Conservation (phyloP, 192 early-diverging fungal species). For the Backusella morwellensis region DNA sequence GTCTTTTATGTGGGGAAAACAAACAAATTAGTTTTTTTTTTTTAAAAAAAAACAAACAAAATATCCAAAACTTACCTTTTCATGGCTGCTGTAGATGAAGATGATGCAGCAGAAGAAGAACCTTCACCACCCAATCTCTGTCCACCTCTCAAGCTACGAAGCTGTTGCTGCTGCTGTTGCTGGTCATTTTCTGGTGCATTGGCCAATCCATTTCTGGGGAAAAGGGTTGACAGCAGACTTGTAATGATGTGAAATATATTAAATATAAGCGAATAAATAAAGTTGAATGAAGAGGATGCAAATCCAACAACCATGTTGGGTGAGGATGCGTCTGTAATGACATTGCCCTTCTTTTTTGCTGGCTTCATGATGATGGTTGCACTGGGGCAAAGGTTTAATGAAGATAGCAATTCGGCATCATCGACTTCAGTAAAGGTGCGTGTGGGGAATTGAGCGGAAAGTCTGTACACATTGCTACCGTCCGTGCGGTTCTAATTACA, state of each 20-base stretch:
- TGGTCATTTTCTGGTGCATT: not conserved
- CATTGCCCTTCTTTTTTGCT: constrained; percentile 5
- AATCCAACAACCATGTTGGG: constrained; percentile 5
- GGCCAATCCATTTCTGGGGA: not conserved
- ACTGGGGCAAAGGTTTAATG: constrained; percentile 26
- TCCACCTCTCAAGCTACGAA: not conserved
- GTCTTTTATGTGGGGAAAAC: not conserved
- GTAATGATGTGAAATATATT: constrained; percentile 6
- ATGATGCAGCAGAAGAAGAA: not conserved
- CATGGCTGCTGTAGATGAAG: not conserved
- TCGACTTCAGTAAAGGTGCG: constrained; percentile 31
- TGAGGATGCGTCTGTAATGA: not conserved
- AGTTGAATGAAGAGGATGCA: constrained; percentile 15
- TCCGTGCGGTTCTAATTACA: constrained; percentile 31
- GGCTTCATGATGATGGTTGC: constrained; percentile 39
- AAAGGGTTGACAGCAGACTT: not conserved
- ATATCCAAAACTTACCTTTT: constrained; percentile 1
- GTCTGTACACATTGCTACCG: constrained; percentile 27
- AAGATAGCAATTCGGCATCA: constrained; percentile 6
- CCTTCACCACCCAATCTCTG: constrained; percentile 17
- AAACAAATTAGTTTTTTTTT: not conserved
- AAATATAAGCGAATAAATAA: constrained; percentile 18
- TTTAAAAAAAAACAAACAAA: too few relatives aligned
- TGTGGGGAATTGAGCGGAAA: constrained; percentile 33
- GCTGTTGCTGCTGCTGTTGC: not conserved